Evolutionary conservation across 176 grass and related monocot genomes (phyloP), one percentile per base, ranked within the genome.

Genomic region (Metroxylon sagu): DNA sequence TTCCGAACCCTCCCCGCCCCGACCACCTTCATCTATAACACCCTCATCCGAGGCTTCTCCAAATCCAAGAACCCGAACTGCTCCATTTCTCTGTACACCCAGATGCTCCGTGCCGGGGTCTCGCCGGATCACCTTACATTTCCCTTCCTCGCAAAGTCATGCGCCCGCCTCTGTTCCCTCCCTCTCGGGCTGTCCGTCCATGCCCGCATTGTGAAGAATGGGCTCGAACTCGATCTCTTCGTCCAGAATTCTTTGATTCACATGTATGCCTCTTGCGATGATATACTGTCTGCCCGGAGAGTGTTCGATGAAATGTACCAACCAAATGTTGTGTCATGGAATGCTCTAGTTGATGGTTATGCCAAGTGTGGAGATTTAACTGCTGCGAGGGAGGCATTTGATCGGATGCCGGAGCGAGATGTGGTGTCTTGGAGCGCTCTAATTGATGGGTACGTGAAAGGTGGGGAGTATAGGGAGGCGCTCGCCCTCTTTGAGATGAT

Each of bases 371-470:
- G 58, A 5, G 78, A 85, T 28, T 73, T 90, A 58, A 51, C 18
- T 0, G 57, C 75, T 4, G 79, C 87, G 3, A 64, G 75, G 2
- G 7, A 14, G 12, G 64, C 76, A 48, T 90, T 85, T 16, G 56
- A 31, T 3, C 18, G 4, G 54, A 90, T 90, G 87, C 87, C 76
- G 5, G 60, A 51, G 52, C 23, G 79, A 52, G 82, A 85, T 2
- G 79, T 90, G 3, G 75, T 90, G n/a, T 85, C 80, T 3, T 89
- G 85, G 77, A 84, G 85, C 15, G 80, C 80, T 4, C 80, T 84
- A 73, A 89, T 89, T 3, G 79, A 90, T 6, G 75, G 82, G 2
- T 90, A 70, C 4, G 75, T 90, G 50, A 85, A 90, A 59, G 84
- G 64, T 7, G 79, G 79, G 55, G 71, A 82, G 64, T 80, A 79